Percentiles rank a stretch among this genome's conserved stretches.
These are phyloP conservation scores for Ceratocystis diversiconidia DNA, from an alignment of 2,329 filamentous ascomycete genomes.

Conservation along the genomic window DNA sequence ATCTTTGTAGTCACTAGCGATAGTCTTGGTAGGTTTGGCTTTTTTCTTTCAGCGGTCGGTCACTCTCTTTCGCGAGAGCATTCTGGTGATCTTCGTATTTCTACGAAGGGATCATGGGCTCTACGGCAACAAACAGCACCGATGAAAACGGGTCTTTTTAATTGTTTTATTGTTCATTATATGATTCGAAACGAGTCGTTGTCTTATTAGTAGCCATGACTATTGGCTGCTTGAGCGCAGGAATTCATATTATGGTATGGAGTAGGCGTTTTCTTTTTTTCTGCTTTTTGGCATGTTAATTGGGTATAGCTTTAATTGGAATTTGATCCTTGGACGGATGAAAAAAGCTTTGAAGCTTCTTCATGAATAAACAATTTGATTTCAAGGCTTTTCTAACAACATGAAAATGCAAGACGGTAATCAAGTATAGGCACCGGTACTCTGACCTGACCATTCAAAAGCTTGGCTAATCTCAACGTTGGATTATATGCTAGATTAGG, in stretches of 20 bases:
- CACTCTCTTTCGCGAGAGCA: neutral
- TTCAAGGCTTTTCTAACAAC: neutral
- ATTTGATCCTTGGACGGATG: neutral
- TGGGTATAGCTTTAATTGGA: neutral
- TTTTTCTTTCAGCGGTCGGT: neutral
- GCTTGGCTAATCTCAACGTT: neutral
- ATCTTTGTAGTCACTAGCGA: neutral
- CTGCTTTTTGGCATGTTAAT: neutral
- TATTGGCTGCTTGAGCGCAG: neutral
- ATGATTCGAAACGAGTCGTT: neutral
- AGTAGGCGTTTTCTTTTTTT: conserved; percentile 7
- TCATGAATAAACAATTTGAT: neutral
- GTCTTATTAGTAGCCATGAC: neutral
- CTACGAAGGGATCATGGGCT: neutral
- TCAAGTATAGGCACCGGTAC: too few relatives aligned
- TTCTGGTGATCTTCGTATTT: neutral
- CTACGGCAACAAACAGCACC: neutral
- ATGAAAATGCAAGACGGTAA: too few relatives aligned
- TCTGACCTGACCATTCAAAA: too few relatives aligned
- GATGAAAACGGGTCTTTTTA: neutral
- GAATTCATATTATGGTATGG: neutral
- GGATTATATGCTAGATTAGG: neutral
- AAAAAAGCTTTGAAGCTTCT: neutral
- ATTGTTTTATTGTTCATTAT: neutral
- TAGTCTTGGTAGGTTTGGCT: conserved; percentile 5